A percentile compares a stretch with the other conserved stretches of the same genome.
Evolutionary conservation across 306 rosid species (phyloP).

Genomic region (Lagenaria siceraria): DNA sequence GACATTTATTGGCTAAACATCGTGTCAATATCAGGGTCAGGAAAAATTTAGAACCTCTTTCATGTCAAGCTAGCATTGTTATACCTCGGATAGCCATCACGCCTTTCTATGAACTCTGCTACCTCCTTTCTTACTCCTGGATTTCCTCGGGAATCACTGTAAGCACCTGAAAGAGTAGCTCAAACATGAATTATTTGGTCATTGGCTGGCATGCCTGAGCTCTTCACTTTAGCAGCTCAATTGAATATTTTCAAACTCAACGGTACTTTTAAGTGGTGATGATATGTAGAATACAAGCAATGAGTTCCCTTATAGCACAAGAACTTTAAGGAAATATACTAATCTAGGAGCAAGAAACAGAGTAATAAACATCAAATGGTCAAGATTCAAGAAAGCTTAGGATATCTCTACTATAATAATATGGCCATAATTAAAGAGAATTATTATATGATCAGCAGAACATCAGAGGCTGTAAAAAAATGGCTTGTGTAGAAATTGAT

Average conservation of each 20-base stretch:
- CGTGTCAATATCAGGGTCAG: neutral
- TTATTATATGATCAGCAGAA: neutral
- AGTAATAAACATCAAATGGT: neutral
- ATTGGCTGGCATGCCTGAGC: neutral
- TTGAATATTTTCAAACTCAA: neutral
- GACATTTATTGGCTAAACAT: neutral
- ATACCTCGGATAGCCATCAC: conserved; percentile 97
- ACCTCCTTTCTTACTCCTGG: conserved; percentile 89
- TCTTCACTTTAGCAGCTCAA: neutral
- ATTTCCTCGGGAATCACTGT: conserved; percentile 92
- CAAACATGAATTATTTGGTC: neutral
- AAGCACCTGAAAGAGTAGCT: conserved; percentile 54
- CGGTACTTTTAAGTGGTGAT: neutral
- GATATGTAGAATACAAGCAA: neutral
- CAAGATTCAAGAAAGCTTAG: neutral
- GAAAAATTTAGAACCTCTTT: neutral
- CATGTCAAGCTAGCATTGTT: conserved; percentile 1
- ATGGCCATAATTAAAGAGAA: neutral
- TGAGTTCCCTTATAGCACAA: neutral
- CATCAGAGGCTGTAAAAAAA: neutral
- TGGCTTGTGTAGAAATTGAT: neutral
- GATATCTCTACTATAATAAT: neutral
- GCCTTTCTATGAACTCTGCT: conserved; percentile 79
- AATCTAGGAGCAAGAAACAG: neutral
- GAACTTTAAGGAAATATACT: neutral